Evolutionary conservation across 1,139 yeast species (phyloP).

Genomic region (Yamadazyma membranifaciens): DNA sequence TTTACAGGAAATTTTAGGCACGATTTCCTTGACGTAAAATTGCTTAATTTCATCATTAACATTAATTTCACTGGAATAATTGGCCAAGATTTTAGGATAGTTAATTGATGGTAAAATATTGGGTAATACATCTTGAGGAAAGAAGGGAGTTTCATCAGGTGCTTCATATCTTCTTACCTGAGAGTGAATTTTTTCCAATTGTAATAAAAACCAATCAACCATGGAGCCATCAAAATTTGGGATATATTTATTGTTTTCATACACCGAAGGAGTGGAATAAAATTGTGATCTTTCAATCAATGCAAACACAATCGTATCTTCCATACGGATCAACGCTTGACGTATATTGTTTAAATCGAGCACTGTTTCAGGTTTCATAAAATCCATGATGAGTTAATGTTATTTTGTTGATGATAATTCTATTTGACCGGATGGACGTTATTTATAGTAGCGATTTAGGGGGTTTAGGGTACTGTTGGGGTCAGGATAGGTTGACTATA

Average conservation of each 20-base stretch:
- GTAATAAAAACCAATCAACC: constrained; percentile 79
- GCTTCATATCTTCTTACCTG: constrained; percentile 89
- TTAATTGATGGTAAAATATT: constrained; percentile 77
- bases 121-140: constrained; percentile 61
- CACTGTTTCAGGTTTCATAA: constrained; percentile 79
- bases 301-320: constrained; percentile 90
- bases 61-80: constrained; percentile 70
- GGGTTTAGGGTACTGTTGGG: too few species aligned
- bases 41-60: constrained; percentile 68
- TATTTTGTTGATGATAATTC: too few species aligned
- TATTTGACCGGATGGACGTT: too few species aligned
- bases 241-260: constrained; percentile 59
- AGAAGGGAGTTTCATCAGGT: constrained; percentile 94
- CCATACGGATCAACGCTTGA: constrained; percentile 85
- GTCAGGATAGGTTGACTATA: too few species aligned
- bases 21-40: constrained; percentile 67
- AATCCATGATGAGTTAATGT: constrained; percentile 79
- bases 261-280: constrained; percentile 71
- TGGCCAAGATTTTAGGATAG: constrained; percentile 77
- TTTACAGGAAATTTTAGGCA: constrained; percentile 68
- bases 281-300: constrained; percentile 93
- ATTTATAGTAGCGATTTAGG: too few species aligned
- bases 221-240: constrained; percentile 78
- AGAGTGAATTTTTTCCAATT: constrained; percentile 76
- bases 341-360: constrained; percentile 80